Conservation (phyloP, 192 early-diverging fungal species). For the Endogone sp. region DNA sequence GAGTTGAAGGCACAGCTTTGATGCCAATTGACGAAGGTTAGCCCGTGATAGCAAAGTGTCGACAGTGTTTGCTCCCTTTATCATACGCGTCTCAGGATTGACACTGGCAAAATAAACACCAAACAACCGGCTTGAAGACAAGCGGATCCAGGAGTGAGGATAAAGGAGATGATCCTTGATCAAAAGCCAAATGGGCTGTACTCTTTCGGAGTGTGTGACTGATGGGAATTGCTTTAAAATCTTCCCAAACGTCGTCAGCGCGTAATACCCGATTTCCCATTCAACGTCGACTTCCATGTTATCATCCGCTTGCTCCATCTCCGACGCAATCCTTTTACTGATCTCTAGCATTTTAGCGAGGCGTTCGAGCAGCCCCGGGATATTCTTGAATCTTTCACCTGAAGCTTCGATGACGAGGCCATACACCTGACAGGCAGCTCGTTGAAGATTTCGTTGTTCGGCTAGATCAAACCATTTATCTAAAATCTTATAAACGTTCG, state of each 20-base stretch:
- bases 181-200: constrained; percentile 62
- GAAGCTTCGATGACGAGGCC: constrained; percentile 81
- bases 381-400: constrained; percentile 54
- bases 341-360: constrained; percentile 45
- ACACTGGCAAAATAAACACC: constrained; percentile 75
- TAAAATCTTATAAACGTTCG: constrained; percentile 63
- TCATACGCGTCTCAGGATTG: constrained; percentile 44
- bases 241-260: constrained; percentile 72
- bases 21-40: constrained; percentile 49
- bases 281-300: constrained; percentile 55
- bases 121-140: constrained; percentile 63
- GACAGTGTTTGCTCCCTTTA: constrained; percentile 14
- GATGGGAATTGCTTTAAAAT: constrained; percentile 54
- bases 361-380: constrained; percentile 46
- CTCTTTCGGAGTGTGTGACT: constrained; percentile 40
- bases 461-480: constrained; percentile 71
- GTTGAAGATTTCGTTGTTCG: constrained; percentile 62
- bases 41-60: constrained; percentile 31
- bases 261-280: constrained; percentile 88
- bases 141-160: constrained; percentile 90
- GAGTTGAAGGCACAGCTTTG: constrained; percentile 57
- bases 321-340: constrained; percentile 9
- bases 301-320: constrained; percentile 30
- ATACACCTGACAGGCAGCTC: constrained; percentile 80
- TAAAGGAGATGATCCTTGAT: constrained; percentile 68